Conservation (phyloP, 306 rosid genomes). For the Sicyos edulis region DNA sequence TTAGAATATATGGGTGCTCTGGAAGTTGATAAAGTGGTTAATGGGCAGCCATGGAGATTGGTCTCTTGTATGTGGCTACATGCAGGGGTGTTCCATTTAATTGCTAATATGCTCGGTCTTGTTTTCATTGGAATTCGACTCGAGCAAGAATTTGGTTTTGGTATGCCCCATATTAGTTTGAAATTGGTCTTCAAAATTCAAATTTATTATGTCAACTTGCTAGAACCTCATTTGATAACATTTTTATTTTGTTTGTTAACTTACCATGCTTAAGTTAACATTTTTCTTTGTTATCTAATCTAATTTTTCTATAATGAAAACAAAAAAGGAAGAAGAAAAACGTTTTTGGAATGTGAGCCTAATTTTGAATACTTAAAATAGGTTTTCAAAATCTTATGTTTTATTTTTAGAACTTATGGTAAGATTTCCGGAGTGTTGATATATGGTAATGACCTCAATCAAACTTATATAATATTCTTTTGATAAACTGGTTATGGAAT, state of each 20-base stretch:
- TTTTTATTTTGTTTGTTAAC: neutral
- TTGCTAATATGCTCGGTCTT: no score
- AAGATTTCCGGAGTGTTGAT: no score
- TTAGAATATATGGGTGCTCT: slow-evolving; percentile 28
- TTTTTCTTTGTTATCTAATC: neutral
- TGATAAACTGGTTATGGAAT: neutral
- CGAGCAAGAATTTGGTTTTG: no score
- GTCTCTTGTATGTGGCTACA: no score
- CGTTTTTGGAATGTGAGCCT: neutral
- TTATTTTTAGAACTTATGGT: neutral
- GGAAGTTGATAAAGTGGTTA: slow-evolving; percentile 21
- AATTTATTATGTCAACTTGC: neutral
- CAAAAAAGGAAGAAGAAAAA: no score
- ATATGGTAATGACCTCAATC: neutral
- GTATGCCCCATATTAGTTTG: no score
- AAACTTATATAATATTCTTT: neutral
- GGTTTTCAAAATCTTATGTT: neutral
- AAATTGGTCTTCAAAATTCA: neutral
- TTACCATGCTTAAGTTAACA: neutral
- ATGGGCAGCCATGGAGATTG: slow-evolving; percentile 17
- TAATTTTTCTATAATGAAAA: neutral
- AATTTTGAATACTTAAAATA: neutral
- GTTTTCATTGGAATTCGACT: no score
- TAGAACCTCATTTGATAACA: neutral
- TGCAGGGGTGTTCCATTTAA: no score